Evolutionary conservation across 129 eudicot genomes (phyloP).

Genomic region (Pulicaria dysenterica): DNA sequence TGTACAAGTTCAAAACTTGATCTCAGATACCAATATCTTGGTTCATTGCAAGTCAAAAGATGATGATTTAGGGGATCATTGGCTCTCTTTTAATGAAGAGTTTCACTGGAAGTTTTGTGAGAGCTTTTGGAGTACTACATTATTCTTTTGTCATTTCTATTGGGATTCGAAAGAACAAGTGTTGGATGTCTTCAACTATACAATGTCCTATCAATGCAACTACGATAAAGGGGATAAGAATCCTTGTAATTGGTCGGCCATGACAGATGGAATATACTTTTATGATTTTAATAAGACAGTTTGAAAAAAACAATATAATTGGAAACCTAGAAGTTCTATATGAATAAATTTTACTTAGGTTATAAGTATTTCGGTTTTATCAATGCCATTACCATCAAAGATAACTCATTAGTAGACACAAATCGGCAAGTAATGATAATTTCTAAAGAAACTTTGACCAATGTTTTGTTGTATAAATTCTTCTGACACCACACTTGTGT

Average conservation of each 20-base stretch:
- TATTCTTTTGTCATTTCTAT: not conserved
- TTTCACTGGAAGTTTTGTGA: not conserved
- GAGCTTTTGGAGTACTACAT: not conserved
- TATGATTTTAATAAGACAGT: not conserved
- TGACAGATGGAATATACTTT: not conserved
- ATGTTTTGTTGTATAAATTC: too few relatives aligned
- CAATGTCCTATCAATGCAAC: constrained; percentile 6
- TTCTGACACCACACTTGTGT: too few relatives aligned
- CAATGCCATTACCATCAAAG: too few relatives aligned
- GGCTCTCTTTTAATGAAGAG: not conserved
- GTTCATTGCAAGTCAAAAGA: not conserved
- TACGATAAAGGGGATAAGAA: not conserved
- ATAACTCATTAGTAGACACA: too few relatives aligned
- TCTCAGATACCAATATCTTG: not conserved
- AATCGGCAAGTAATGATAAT: too few relatives aligned
- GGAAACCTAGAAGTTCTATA: not conserved
- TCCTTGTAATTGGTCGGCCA: constrained; percentile 15
- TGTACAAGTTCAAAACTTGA: not conserved
- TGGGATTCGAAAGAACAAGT: not conserved
- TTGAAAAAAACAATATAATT: constrained; percentile 9
- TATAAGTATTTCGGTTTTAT: not conserved
- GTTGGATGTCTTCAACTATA: not conserved
- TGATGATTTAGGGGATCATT: not conserved
- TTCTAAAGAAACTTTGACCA: too few relatives aligned
- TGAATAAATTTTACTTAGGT: not conserved